phyloP scores from a whole-genome alignment of 176 grass and related monocot species.

The Carex scoparia region DNA sequence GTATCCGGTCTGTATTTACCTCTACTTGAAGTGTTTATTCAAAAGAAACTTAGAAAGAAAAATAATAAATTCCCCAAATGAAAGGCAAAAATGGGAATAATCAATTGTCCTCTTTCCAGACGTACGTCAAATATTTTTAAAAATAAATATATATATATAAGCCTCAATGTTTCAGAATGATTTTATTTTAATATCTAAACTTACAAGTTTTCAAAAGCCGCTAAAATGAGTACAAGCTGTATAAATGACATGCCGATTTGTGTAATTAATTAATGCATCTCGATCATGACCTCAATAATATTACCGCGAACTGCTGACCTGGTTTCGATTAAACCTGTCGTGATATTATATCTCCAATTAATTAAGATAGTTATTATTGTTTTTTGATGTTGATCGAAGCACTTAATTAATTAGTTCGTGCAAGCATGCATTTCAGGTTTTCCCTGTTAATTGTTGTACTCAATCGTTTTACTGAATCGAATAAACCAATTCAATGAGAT shows the following conservation, averaged over 20 bases:
- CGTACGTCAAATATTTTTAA: neutral
- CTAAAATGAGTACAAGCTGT: neutral
- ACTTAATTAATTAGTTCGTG: neutral
- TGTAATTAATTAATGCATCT: neutral
- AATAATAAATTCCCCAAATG: neutral
- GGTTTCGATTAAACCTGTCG: too few species aligned
- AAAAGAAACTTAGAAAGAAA: neutral
- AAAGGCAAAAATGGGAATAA: neutral
- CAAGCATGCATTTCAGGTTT: slow-evolving; percentile 19
- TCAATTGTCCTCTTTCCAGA: neutral
- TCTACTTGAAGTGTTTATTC: neutral
- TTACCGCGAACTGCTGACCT: too few species aligned
- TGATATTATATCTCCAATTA: too few species aligned
- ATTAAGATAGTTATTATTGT: neutral
- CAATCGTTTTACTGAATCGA: neutral
- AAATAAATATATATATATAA: neutral
- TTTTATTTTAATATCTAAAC: too few species aligned
- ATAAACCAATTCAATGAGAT: neutral
- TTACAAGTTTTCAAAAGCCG: neutral
- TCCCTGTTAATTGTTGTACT: neutral
- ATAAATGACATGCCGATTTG: neutral
- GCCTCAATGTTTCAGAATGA: neutral
- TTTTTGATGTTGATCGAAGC: neutral
- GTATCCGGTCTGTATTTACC: neutral
- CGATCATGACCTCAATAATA: too few species aligned